phyloP scores from a whole-genome alignment of 495 filamentous ascomycete genomes.

The Neurospora sp. region DNA sequence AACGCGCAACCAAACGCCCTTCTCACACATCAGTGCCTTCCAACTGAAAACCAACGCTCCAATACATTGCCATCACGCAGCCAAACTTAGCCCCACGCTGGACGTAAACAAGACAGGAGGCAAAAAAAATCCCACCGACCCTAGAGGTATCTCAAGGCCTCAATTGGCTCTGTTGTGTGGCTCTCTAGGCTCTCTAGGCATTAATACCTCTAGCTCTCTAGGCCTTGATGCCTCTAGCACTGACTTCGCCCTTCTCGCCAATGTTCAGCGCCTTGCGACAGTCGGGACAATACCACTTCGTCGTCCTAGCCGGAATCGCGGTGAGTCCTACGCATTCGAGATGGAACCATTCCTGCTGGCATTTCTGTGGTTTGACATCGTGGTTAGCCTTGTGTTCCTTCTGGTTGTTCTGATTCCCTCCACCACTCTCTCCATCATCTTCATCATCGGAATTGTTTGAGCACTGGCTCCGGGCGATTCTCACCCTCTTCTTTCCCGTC shows the following conservation, averaged over 20 bases:
- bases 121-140: neutral
- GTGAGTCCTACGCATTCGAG: constrained; percentile 74
- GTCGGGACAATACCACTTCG: constrained; percentile 93
- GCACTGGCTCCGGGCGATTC: neutral
- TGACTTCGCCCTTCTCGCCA: constrained; percentile 46
- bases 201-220: constrained; percentile 11
- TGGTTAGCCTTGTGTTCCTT: constrained; percentile 6
- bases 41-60: neutral
- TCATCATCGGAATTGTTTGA: neutral
- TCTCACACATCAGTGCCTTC: neutral
- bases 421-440: neutral
- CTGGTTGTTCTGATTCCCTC: neutral
- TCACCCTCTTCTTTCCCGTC: neutral
- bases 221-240: constrained; percentile 41
- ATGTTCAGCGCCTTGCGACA: constrained; percentile 62
- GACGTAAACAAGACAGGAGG: neutral
- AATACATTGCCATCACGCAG: neutral
- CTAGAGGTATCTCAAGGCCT: neutral
- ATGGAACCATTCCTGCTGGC: constrained; percentile 86
- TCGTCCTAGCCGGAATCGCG: constrained; percentile 63
- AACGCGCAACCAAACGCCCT: neutral
- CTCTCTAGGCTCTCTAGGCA: constrained; percentile 19
- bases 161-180: neutral
- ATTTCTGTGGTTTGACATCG: constrained; percentile 35
- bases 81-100: neutral